These are phyloP conservation scores for Asparagopsis taxiformis DNA, from an alignment of 31 red algal species.

Conservation along the genomic window DNA sequence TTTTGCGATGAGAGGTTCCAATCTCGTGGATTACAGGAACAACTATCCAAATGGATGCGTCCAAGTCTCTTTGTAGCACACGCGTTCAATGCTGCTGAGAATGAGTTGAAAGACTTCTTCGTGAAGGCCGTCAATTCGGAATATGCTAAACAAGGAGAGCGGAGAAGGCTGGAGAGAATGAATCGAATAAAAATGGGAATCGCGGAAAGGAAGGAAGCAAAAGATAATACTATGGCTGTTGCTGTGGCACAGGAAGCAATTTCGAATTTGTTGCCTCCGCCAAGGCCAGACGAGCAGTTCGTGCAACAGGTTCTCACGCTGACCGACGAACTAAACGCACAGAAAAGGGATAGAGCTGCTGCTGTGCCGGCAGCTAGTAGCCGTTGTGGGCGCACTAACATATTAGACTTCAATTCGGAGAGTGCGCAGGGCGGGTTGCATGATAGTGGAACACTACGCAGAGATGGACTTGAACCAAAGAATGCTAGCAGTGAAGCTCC, in stretches of 20 bases:
- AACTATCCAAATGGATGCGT: constrained; percentile 82
- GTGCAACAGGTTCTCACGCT: constrained; percentile 39
- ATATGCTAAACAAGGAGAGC: constrained; percentile 65
- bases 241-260: constrained; percentile 39
- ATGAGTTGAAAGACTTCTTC: constrained; percentile 44
- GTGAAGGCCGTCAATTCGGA: constrained; percentile 29
- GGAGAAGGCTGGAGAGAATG: too few species aligned
- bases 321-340: constrained; percentile 28
- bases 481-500: not conserved
- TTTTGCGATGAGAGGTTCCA: too few species aligned
- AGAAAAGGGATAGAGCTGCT: not conserved
- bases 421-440: constrained; percentile 26
- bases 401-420: constrained; percentile 14
- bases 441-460: too few species aligned
- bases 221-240: constrained; percentile 38
- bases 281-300: constrained; percentile 48
- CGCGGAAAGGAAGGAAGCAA: constrained; percentile 7
- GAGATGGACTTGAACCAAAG: not conserved
- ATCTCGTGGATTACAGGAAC: too few species aligned
- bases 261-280: constrained; percentile 27
- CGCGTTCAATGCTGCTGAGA: too few species aligned
- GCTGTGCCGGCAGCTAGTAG: too few species aligned
- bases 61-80: constrained; percentile 35
- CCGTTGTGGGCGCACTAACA: too few species aligned
- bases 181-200: too few species aligned